Base-by-base conservation (phyloP, 768 basidiomycete genomes). In the Boletus vinaceobasis region DNA sequence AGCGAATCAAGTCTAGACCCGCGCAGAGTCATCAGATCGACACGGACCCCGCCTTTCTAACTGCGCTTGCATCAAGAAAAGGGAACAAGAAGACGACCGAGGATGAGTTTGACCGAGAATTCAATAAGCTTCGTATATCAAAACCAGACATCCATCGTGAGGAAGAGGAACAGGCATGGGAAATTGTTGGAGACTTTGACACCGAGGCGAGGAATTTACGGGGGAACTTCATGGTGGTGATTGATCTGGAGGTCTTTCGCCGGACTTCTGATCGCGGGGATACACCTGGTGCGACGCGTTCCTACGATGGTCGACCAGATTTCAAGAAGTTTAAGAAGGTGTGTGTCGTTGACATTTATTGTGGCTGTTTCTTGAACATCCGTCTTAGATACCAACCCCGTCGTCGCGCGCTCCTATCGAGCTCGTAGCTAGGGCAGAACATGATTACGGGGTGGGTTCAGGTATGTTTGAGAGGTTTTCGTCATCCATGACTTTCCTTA, bases 291-390 rank as follows among this genome's bases (percentile, higher is more conserved):
- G 3, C 65, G 74, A 19, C 81, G 79, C 82, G 50, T 4, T 37
- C 33, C 9, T 52, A 62, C 9, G 73, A 77, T 51, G 79, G 80
- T 2, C 72, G 74, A 44, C 79, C 80, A 0, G 83, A 92, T 63
- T 90, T 84, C 70, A 92, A 92, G 66, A 90, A 85, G 66, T 92
- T 91, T 61, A 88, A 82, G 59, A 84, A 82, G 79, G 86, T 84
- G n/a, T 31, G 76, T 58, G 3, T 48, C 26, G 33, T 56, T 46
- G 17, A n/a, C 10, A 9, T 29, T 27, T 43, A 8, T 23, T 53
- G 27, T 50, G 74, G 46, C 50, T 5, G 17, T 50, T 19, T 50
- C 7, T 29, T 31, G 26, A 54, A 48, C 33, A 2, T 4, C 11
- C 2, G 21, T 26, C 4, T 8, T 38, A 77, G 75, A 76, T 67